A percentile compares a stretch with the other conserved stretches of the same genome.
phyloP scores from a whole-genome alignment of 192 early-diverging fungal genomes.

The Pilobolus umbonatus region DNA sequence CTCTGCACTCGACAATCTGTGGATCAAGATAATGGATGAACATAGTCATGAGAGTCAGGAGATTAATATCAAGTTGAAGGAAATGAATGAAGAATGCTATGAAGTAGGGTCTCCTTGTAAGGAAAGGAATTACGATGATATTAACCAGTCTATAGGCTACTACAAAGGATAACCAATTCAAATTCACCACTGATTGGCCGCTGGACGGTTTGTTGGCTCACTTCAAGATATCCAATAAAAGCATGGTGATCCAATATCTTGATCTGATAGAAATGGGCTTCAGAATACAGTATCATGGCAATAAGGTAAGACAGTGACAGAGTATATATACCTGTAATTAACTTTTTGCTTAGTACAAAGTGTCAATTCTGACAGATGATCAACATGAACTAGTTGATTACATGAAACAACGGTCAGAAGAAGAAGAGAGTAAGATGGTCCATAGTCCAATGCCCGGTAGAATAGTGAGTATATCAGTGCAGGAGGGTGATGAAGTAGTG shows the following conservation, averaged over 20 bases:
- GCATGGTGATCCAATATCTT: conserved; percentile 65
- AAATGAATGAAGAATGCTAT: conserved; percentile 35
- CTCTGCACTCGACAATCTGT: conserved; percentile 36
- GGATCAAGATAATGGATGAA: conserved; percentile 36
- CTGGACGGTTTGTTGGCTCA: conserved; percentile 71
- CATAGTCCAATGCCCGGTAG: conserved; percentile 90
- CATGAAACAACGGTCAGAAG: conserved; percentile 74
- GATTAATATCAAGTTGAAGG: conserved; percentile 44
- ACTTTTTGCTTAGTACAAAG: conserved; percentile 50
- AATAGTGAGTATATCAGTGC: conserved; percentile 77
- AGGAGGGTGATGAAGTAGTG: conserved; percentile 66
- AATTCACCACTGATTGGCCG: conserved; percentile 59
- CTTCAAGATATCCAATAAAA: conserved; percentile 38
- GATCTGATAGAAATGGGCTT: conserved; percentile 71
- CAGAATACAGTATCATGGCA: conserved; percentile 77
- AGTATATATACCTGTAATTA: neutral
- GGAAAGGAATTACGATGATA: too few species aligned
- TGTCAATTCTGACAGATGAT: conserved; percentile 51
- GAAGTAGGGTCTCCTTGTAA: too few species aligned
- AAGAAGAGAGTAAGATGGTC: conserved; percentile 69
- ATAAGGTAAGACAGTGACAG: conserved; percentile 38
- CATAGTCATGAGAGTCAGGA: conserved; percentile 39
- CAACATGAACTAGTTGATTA: conserved; percentile 64
- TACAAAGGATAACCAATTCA: conserved; percentile 19
- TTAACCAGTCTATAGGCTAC: conserved; percentile 31